Evolutionary conservation across 2,329 filamentous ascomycete species (phyloP).

Genomic region (Ascochyta fabae): DNA sequence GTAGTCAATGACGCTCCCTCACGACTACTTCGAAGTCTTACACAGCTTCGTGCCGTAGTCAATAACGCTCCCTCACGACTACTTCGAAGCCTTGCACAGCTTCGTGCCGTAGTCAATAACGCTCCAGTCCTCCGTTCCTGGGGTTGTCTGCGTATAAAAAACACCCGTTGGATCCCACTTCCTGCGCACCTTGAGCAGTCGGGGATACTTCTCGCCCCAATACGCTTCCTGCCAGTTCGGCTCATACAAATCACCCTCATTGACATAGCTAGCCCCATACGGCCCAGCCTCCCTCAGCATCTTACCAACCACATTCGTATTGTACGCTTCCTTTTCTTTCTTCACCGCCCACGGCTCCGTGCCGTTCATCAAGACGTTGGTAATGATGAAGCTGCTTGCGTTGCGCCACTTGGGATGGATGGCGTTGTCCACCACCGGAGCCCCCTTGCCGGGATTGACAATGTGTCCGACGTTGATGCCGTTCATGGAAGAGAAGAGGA

Average conservation of each 20-base stretch:
- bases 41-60: too few species aligned
- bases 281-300: slow-evolving; percentile 39
- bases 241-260: slow-evolving; percentile 47
- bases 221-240: slow-evolving; percentile 47
- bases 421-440: slow-evolving; percentile 41
- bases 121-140: slow-evolving; percentile 45
- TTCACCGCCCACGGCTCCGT: slow-evolving; percentile 41
- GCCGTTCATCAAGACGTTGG: slow-evolving; percentile 39
- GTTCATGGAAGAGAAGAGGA: slow-evolving; percentile 29
- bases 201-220: slow-evolving; percentile 45
- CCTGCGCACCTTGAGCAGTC: slow-evolving; percentile 37
- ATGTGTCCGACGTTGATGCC: slow-evolving; percentile 45
- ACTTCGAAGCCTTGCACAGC: slow-evolving; percentile 33
- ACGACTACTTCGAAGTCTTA: too few species aligned
- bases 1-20: slow-evolving; percentile 40
- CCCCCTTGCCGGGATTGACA: slow-evolving; percentile 39
- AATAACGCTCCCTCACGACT: too few species aligned
- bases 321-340: slow-evolving; percentile 33
- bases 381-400: slow-evolving; percentile 45
- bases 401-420: slow-evolving; percentile 46
- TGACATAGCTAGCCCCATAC: slow-evolving; percentile 44
- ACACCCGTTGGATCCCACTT: slow-evolving; percentile 46
- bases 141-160: slow-evolving; percentile 45
- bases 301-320: slow-evolving; percentile 42
- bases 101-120: slow-evolving; percentile 45